Evolutionary conservation across 2,329 filamentous ascomycete genomes (phyloP).

Genomic region (Orbilia blumenaviensis): DNA sequence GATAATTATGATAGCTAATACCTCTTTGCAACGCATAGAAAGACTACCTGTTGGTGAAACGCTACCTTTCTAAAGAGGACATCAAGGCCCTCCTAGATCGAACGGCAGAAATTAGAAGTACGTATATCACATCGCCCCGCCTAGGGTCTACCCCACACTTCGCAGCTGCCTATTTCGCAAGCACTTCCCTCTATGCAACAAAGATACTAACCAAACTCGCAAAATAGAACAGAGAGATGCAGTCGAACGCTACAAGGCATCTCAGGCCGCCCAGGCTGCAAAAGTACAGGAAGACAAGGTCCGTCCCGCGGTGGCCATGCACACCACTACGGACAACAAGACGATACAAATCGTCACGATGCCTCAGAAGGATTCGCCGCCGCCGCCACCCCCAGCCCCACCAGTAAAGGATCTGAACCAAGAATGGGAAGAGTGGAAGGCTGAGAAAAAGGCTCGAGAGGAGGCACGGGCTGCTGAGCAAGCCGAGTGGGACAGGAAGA

Average conservation of each 20-base stretch:
- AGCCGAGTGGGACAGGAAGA: constrained; percentile 48
- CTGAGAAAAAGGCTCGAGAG: constrained; percentile 42
- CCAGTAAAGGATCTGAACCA: constrained; percentile 37
- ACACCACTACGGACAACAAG: constrained; percentile 46
- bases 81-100: constrained; percentile 52
- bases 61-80: constrained; percentile 53
- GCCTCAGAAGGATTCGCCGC: constrained; percentile 22
- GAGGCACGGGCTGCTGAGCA: constrained; percentile 45
- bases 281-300: constrained; percentile 41
- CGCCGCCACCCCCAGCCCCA: constrained; percentile 11
- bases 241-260: constrained; percentile 45
- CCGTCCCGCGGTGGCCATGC: constrained; percentile 27
- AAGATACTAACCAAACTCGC: constrained; percentile 21
- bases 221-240: constrained; percentile 50
- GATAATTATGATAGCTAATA: neutral
- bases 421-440: constrained; percentile 49
- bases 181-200: neutral
- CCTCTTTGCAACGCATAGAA: constrained; percentile 22
- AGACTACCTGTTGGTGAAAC: constrained; percentile 50
- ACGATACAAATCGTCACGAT: constrained; percentile 38
- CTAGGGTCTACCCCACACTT: neutral
- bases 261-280: constrained; percentile 44
- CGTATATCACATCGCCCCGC: constrained; percentile 23
- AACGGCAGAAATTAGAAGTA: constrained; percentile 54
- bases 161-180: constrained; percentile 42